phyloP scores from a whole-genome alignment of 2,329 filamentous ascomycete species.

The Cladosporium austrohemisphaericum region DNA sequence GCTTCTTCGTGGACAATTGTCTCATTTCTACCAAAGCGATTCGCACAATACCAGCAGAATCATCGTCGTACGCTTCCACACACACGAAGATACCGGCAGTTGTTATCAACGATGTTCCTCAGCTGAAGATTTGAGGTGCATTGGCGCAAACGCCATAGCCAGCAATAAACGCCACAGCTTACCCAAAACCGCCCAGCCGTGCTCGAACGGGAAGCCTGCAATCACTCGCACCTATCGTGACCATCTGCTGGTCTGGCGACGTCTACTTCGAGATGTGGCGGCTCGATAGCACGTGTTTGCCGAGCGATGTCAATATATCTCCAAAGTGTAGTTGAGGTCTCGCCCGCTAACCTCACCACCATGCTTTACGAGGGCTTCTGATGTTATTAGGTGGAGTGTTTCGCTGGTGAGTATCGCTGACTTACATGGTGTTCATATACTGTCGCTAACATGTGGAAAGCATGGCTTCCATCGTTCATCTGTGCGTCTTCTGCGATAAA shows the following conservation, averaged over 20 bases:
- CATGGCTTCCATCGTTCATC: too few relatives aligned
- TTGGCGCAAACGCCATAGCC: too few relatives aligned
- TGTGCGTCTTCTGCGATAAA: too few relatives aligned
- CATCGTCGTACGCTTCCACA: too few relatives aligned
- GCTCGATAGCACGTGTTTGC: background rate
- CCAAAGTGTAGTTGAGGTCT: background rate
- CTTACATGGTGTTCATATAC: background rate
- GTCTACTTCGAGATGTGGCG: conserved; percentile 1
- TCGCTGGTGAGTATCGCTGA: background rate
- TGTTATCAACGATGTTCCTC: too few relatives aligned
- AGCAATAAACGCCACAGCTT: background rate
- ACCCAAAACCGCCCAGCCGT: background rate
- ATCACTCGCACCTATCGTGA: background rate
- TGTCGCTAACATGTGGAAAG: too few relatives aligned
- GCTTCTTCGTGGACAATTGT: too few relatives aligned
- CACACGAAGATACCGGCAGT: too few relatives aligned
- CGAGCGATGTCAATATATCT: background rate
- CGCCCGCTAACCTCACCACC: background rate
- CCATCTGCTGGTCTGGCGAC: background rate
- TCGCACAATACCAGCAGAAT: too few relatives aligned
- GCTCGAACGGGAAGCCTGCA: background rate
- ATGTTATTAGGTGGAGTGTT: background rate
- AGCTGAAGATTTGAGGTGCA: too few relatives aligned
- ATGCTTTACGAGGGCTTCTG: background rate
- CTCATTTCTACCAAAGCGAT: too few relatives aligned